These are phyloP conservation scores for Bondarzewia mesenterica DNA, from an alignment of 1,284 basidiomycete species.

Conservation along the genomic window DNA sequence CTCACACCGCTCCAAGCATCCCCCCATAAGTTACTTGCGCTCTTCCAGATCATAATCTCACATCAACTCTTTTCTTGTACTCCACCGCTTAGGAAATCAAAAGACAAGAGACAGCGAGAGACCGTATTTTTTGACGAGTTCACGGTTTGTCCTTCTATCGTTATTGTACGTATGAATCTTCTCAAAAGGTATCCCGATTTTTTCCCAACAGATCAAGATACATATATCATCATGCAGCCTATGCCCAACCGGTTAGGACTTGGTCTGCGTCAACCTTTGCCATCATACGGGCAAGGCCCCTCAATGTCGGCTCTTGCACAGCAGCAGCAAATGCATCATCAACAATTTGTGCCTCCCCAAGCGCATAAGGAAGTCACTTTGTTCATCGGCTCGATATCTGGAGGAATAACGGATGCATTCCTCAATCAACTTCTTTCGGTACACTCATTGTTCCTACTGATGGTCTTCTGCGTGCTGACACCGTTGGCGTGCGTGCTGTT, in stretches of 20 bases:
- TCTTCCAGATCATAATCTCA: too few relatives aligned
- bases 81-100: too few relatives aligned
- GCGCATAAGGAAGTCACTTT: conserved; percentile 57
- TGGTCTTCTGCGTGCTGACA: background rate
- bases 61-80: too few relatives aligned
- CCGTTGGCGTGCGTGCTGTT: conserved; percentile 22
- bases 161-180: background rate
- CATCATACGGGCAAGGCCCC: conserved; percentile 79
- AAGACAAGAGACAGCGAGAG: too few relatives aligned
- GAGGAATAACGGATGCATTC: conserved; percentile 79
- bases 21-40: too few relatives aligned
- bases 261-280: conserved; percentile 76
- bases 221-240: conserved; percentile 46
- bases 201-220: background rate
- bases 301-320: conserved; percentile 81
- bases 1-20: too few relatives aligned
- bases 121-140: too few relatives aligned
- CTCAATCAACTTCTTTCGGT: conserved; percentile 75
- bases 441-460: conserved; percentile 30
- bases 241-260: conserved; percentile 69
- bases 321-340: conserved; percentile 62
- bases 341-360: conserved; percentile 53
- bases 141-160: background rate
- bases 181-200: background rate
- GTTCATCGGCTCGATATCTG: conserved; percentile 93